These are phyloP conservation scores for Mycena olivaceomarginata DNA, from an alignment of 768 basidiomycete species.

Conservation along the genomic window DNA sequence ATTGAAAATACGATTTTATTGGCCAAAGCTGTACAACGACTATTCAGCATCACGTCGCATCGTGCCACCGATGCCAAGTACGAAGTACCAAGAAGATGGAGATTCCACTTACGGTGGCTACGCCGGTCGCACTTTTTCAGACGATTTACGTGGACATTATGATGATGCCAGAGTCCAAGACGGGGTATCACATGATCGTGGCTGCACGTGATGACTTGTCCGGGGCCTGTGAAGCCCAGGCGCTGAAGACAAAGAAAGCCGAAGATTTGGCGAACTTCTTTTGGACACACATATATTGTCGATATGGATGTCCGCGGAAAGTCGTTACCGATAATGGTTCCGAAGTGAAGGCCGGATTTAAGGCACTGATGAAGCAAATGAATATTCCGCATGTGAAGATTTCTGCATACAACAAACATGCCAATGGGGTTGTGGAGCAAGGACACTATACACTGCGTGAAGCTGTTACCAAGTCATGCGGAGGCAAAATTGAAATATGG, in stretches of 20 bases:
- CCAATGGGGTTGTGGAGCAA: too few species aligned
- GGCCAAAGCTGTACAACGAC: conserved; percentile 37
- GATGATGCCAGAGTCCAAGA: conserved; percentile 47
- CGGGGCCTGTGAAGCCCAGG: conserved; percentile 51
- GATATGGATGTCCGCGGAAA: too few species aligned
- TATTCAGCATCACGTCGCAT: conserved; percentile 47
- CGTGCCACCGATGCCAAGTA: conserved; percentile 53
- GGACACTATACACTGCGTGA: too few species aligned
- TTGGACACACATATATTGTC: conserved; percentile 38
- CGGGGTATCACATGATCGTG: too few species aligned
- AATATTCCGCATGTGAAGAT: too few species aligned
- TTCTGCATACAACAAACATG: too few species aligned
- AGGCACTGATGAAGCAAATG: conserved; percentile 13
- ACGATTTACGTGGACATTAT: conserved; percentile 53
- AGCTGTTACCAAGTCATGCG: too few species aligned
- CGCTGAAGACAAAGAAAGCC: conserved; percentile 41
- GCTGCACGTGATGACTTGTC: conserved; percentile 53
- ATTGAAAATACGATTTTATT: too few species aligned
- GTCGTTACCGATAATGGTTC: conserved; percentile 46
- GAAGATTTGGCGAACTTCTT: conserved; percentile 51
- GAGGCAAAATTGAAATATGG: conserved; percentile 41
- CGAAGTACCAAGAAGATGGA: too few species aligned
- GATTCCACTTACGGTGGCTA: too few species aligned
- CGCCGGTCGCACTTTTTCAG: too few species aligned
- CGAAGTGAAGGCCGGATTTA: conserved; percentile 48